Evolutionary conservation across 257 asterid species (phyloP).

Genomic region (Avicennia marina): DNA sequence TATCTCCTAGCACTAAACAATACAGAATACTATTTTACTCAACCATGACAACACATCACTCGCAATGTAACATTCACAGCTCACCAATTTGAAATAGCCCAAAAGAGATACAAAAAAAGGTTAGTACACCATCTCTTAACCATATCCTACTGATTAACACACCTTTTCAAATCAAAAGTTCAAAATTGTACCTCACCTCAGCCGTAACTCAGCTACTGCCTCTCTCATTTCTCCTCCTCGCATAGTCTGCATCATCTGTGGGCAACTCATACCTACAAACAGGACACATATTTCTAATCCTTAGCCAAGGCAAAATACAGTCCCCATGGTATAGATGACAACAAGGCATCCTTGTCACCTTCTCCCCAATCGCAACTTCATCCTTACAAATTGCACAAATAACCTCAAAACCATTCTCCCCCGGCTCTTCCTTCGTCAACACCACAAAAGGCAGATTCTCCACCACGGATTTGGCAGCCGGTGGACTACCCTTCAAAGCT

Average conservation of each 20-base stretch:
- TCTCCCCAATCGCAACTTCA: slow-evolving; percentile 50
- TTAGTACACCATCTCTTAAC: not conserved
- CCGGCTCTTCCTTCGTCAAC: slow-evolving; percentile 42
- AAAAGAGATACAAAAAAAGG: not conserved
- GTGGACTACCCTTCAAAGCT: slow-evolving; percentile 69
- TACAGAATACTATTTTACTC: no score
- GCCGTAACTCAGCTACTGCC: slow-evolving; percentile 26
- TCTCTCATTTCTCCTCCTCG: slow-evolving; percentile 44
- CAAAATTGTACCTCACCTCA: slow-evolving; percentile 38
- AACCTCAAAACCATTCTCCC: slow-evolving; percentile 21
- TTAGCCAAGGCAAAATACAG: slow-evolving; percentile 81
- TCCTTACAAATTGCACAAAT: slow-evolving; percentile 90
- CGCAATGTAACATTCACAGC: not conserved
- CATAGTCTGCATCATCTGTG: slow-evolving; percentile 78
- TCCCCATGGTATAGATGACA: slow-evolving; percentile 67
- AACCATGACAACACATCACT: no score
- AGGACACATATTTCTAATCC: slow-evolving; percentile 74
- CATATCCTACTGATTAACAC: not conserved
- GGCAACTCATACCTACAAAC: slow-evolving; percentile 87
- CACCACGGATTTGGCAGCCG: slow-evolving; percentile 66
- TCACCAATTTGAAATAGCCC: not conserved
- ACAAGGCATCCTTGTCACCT: slow-evolving; percentile 67
- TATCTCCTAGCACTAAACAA: no score
- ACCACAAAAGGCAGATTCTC: slow-evolving; percentile 54
- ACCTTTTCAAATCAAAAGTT: not conserved